Percentiles rank a stretch among this genome's conserved stretches.
These are phyloP conservation scores for Mychonastes homosphaera DNA, from an alignment of 139 green algal species.

Conservation along the genomic window DNA sequence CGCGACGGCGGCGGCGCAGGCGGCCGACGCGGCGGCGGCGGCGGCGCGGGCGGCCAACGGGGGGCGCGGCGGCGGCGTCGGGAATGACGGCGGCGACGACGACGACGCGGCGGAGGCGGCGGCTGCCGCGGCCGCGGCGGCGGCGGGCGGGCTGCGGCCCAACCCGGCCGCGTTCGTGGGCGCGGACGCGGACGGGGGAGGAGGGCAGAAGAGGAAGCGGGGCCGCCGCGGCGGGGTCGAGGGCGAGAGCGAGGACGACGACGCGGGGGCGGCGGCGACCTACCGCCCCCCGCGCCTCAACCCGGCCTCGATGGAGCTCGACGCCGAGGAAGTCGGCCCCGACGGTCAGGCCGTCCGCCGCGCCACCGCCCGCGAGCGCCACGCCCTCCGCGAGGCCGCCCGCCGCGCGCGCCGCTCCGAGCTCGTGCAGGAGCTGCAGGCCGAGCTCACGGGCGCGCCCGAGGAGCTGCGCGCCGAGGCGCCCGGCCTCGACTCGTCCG, in stretches of 20 bases:
- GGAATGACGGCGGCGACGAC: neutral
- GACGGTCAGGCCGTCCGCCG: neutral
- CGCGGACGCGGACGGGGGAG: slow-evolving; percentile 14
- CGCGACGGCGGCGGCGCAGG: slow-evolving; percentile 28
- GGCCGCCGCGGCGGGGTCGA: neutral
- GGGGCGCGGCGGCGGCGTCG: slow-evolving; percentile 1
- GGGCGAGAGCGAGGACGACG: slow-evolving; percentile 20
- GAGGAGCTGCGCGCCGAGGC: slow-evolving; percentile 54
- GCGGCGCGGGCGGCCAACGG: neutral
- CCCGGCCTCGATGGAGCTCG: slow-evolving; percentile 68
- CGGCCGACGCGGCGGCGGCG: slow-evolving; percentile 9
- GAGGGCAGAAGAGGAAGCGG: slow-evolving; percentile 5
- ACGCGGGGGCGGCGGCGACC: slow-evolving; percentile 32
- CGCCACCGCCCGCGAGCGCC: neutral
- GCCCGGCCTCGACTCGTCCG: slow-evolving; percentile 23
- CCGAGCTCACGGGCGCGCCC: slow-evolving; percentile 57
- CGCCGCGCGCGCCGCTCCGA: slow-evolving; percentile 33
- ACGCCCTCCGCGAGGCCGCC: neutral
- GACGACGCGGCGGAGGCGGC: slow-evolving; percentile 5
- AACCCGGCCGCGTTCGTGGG: slow-evolving; percentile 62
- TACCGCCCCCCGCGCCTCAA: slow-evolving; percentile 85
- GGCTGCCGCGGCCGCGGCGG: slow-evolving; percentile 12
- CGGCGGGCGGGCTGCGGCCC: slow-evolving; percentile 37
- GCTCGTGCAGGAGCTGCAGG: slow-evolving; percentile 52
- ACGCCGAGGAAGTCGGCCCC: slow-evolving; percentile 35